Evolutionary conservation across 192 early-diverging fungal genomes (phyloP).

Genomic region (Gonapodya prolifera): DNA sequence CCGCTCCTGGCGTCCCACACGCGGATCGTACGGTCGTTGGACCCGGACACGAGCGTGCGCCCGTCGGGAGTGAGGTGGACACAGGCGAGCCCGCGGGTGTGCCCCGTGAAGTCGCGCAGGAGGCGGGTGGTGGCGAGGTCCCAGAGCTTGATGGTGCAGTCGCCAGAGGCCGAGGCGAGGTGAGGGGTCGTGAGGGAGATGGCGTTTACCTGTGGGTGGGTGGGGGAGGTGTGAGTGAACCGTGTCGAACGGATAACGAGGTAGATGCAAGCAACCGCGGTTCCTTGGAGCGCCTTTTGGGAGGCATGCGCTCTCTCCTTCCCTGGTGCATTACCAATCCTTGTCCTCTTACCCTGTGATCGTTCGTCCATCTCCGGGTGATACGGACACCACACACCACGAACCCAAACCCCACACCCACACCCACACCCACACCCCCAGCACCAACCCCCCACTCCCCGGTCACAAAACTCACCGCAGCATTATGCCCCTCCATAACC

Average conservation of each 20-base stretch:
- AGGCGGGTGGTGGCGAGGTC: slow-evolving; percentile 57
- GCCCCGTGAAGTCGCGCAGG: slow-evolving; percentile 73
- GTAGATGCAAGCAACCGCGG: too few relatives aligned
- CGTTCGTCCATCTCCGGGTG: too few relatives aligned
- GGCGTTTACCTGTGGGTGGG: slow-evolving; percentile 58
- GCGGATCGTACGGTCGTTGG: slow-evolving; percentile 49
- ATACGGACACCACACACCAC: too few relatives aligned
- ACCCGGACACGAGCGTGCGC: slow-evolving; percentile 62
- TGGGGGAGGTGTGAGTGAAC: slow-evolving; percentile 19
- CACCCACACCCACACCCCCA: too few relatives aligned
- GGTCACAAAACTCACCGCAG: too few relatives aligned
- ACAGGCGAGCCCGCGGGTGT: slow-evolving; percentile 75
- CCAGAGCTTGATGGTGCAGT: slow-evolving; percentile 68
- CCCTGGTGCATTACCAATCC: too few relatives aligned
- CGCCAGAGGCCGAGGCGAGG: slow-evolving; percentile 66
- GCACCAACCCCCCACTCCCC: too few relatives aligned
- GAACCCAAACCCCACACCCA: too few relatives aligned
- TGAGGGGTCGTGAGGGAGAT: slow-evolving; percentile 56
- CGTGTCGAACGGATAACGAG: slow-evolving; percentile 60
- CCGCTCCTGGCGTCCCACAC: slow-evolving; percentile 58
- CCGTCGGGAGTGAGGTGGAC: slow-evolving; percentile 84
- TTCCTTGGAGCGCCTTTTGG: too few relatives aligned
- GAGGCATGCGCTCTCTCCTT: too few relatives aligned
- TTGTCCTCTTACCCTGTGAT: too few relatives aligned
- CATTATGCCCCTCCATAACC: too few relatives aligned